phyloP scores from a whole-genome alignment of 2,329 filamentous ascomycete genomes.

The Fusarium foetens region DNA sequence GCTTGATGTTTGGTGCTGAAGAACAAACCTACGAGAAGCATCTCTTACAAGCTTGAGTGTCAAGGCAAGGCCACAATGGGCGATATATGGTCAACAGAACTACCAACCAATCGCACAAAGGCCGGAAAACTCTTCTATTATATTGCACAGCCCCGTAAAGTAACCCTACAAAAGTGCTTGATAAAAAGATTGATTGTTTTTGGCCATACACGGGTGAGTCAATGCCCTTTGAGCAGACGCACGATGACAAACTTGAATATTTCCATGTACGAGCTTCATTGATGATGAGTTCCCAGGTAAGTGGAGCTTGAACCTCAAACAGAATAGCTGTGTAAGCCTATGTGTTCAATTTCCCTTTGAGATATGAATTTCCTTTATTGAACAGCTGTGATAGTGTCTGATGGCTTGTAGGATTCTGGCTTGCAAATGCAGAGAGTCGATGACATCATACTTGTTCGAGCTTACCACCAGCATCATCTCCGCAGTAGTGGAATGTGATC shows the following conservation, averaged over 20 bases:
- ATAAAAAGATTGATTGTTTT: rapidly evolving
- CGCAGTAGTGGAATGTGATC: background rate
- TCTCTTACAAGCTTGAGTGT: background rate
- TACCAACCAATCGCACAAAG: background rate
- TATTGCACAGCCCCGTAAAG: background rate
- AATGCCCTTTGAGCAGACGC: background rate
- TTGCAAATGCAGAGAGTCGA: background rate
- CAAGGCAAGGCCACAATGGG: background rate
- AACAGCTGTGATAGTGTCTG: background rate
- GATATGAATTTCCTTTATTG: background rate
- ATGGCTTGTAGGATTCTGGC: no score
- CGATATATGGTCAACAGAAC: no score
- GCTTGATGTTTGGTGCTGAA: no score
- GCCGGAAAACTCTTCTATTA: background rate
- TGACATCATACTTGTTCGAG: background rate
- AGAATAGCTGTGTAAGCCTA: rapidly evolving
- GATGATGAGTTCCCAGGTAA: rapidly evolving
- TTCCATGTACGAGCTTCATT: background rate
- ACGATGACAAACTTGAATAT: background rate
- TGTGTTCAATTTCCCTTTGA: background rate
- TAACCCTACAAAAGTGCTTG: background rate
- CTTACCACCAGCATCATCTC: background rate
- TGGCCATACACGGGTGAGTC: background rate
- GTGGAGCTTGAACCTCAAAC: rapidly evolving
- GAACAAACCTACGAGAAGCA: no score